These are phyloP conservation scores for Ceratobasidium sp. DNA, from an alignment of 1,284 basidiomycete species.

Conservation along the genomic window DNA sequence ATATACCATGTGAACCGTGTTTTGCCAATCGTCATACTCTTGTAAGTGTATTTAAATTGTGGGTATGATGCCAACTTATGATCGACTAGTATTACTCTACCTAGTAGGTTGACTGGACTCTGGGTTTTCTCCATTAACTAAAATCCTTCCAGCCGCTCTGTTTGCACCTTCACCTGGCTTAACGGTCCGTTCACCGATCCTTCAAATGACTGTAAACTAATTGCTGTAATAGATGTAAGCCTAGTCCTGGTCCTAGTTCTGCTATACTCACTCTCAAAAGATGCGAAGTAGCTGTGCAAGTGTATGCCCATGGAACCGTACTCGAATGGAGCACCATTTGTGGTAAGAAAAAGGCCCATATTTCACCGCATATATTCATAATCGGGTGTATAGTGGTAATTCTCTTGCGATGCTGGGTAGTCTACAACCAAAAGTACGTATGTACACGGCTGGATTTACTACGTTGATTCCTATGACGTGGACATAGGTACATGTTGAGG, in stretches of 20 bases:
- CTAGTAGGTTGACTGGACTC: no score
- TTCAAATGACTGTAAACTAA: background rate
- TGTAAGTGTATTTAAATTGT: background rate
- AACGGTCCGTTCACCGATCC: background rate
- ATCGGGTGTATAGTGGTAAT: background rate
- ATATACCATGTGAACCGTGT: background rate
- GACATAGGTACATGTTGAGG: no score
- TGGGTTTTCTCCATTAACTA: background rate
- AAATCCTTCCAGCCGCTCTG: background rate
- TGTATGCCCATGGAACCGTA: background rate
- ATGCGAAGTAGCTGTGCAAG: background rate
- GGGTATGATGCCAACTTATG: no score
- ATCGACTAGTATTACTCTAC: no score
- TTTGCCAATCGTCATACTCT: background rate
- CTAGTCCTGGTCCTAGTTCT: background rate
- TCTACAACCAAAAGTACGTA: slow-evolving; percentile 6
- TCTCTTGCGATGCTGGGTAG: slow-evolving; percentile 5
- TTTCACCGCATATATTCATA: background rate
- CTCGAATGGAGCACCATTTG: background rate
- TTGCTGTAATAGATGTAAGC: slow-evolving; percentile 1
- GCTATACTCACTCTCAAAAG: background rate
- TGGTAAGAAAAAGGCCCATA: background rate
- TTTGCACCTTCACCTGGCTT: background rate
- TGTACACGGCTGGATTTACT: no score
- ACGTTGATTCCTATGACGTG: background rate